Conservation (phyloP, 2,329 filamentous ascomycete species). For the Venturia oleaginea region DNA sequence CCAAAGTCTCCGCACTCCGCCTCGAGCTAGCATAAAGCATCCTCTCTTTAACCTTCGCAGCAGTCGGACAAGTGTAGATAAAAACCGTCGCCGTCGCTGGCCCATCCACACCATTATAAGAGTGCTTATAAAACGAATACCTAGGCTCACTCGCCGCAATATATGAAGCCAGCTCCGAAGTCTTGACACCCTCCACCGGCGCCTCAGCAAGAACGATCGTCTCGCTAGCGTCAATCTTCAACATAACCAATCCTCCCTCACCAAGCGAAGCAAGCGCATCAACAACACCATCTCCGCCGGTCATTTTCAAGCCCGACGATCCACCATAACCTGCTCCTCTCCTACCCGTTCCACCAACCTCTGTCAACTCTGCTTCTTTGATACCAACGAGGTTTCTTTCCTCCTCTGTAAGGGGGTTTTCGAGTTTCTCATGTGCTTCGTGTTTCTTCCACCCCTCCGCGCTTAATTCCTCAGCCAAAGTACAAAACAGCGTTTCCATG, state of each 20-base stretch:
- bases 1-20: slow-evolving; percentile 52
- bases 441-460: slow-evolving; percentile 62
- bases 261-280: slow-evolving; percentile 53
- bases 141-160: slow-evolving; percentile 64
- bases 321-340: slow-evolving; percentile 35
- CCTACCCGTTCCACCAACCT: slow-evolving; percentile 55
- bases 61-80: slow-evolving; percentile 70
- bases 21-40: slow-evolving; percentile 71
- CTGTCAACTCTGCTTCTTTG: slow-evolving; percentile 65
- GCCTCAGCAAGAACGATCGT: slow-evolving; percentile 21
- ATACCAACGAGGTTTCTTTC: slow-evolving; percentile 63
- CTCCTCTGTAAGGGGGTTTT: slow-evolving; percentile 69
- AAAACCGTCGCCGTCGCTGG: slow-evolving; percentile 48
- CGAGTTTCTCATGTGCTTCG: slow-evolving; percentile 52
- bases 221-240: slow-evolving; percentile 48
- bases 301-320: slow-evolving; percentile 37
- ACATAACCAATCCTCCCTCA: slow-evolving; percentile 28
- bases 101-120: slow-evolving; percentile 28
- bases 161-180: slow-evolving; percentile 47
- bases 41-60: slow-evolving; percentile 67
- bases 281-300: slow-evolving; percentile 53
- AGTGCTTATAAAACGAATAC: slow-evolving; percentile 68
- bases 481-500: slow-evolving; percentile 65
- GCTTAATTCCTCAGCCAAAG: slow-evolving; percentile 59
- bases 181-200: slow-evolving; percentile 23